A percentile compares a stretch with the other conserved stretches of the same genome.
Conservation (phyloP, 495 filamentous ascomycete genomes). For the Xylaria flabelliformis region DNA sequence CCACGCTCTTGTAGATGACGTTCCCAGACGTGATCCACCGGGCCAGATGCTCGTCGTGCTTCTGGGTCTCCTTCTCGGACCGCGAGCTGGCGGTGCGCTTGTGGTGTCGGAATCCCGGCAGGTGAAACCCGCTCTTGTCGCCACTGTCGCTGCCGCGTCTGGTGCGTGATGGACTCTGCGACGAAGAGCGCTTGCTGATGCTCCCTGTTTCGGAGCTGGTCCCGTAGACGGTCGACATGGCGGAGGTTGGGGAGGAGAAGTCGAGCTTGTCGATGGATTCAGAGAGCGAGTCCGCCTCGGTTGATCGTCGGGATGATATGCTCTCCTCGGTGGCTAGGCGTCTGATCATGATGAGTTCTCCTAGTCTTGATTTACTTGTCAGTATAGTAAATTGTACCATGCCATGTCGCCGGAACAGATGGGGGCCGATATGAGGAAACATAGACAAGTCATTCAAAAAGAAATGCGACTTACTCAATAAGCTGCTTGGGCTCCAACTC, state of each 20-base stretch:
- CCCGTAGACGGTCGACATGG: slow-evolving; percentile 42
- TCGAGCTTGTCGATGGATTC: slow-evolving; percentile 40
- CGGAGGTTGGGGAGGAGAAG: slow-evolving; percentile 32
- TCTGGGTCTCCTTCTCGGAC: slow-evolving; percentile 40
- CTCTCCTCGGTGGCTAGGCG: slow-evolving; percentile 41
- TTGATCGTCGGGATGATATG: slow-evolving; percentile 32
- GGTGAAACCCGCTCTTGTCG: background rate
- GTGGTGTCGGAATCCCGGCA: slow-evolving; percentile 13
- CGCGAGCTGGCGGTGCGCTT: slow-evolving; percentile 12
- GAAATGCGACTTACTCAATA: slow-evolving; percentile 63
- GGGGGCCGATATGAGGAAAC: background rate
- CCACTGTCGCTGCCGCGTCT: slow-evolving; percentile 19
- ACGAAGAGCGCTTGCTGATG: slow-evolving; percentile 37
- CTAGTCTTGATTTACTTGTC: slow-evolving; percentile 50
- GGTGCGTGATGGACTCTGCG: slow-evolving; percentile 33
- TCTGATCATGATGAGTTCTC: slow-evolving; percentile 75
- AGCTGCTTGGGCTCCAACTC: slow-evolving; percentile 73
- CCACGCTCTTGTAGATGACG: slow-evolving; percentile 86
- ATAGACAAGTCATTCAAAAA: background rate
- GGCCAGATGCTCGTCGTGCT: slow-evolving; percentile 61
- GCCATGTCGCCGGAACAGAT: background rate
- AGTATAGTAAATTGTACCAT: slow-evolving; percentile 21
- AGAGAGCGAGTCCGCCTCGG: slow-evolving; percentile 29
- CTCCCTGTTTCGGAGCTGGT: slow-evolving; percentile 26
- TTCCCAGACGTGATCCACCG: slow-evolving; percentile 82